These are phyloP conservation scores for Aspergillus haitiensis DNA, from an alignment of 495 filamentous ascomycete genomes.

Conservation along the genomic window DNA sequence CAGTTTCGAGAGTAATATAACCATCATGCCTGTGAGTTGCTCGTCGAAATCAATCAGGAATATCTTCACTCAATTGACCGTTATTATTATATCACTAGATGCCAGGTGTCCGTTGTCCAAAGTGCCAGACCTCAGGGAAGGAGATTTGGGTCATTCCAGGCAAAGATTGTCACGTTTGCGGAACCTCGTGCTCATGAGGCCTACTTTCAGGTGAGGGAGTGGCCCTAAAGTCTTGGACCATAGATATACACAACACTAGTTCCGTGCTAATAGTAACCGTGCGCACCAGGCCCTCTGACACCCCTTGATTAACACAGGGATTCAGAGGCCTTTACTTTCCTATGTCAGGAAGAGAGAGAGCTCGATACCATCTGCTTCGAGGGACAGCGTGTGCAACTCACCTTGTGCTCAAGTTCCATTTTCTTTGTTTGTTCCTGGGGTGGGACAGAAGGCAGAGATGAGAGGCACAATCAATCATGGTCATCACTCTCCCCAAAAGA, in stretches of 20 bases:
- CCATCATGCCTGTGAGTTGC: constrained; percentile 20
- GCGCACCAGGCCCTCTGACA: neutral
- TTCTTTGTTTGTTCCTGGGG: constrained; percentile 1
- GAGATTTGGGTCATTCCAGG: constrained; percentile 54
- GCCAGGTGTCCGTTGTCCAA: constrained; percentile 52
- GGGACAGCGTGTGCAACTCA: constrained; percentile 2
- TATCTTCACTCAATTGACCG: too few species aligned
- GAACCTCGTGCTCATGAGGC: constrained; percentile 35
- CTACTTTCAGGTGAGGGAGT: neutral
- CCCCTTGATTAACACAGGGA: neutral
- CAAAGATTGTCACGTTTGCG: constrained; percentile 50
- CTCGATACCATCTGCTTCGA: constrained; percentile 7
- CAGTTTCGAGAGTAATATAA: constrained; percentile 3
- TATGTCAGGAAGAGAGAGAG: neutral
- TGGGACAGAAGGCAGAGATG: neutral
- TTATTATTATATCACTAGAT: constrained; percentile 32
- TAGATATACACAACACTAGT: neutral
- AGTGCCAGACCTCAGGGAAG: constrained; percentile 38
- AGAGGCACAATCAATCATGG: neutral
- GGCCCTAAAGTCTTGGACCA: neutral
- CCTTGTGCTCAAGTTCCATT: neutral
- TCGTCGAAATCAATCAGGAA: neutral
- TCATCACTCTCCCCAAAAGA: neutral
- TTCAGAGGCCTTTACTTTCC: neutral
- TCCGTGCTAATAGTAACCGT: constrained; percentile 1